Evolutionary conservation across 345 rosid species (phyloP).

Genomic region (Eucalyptus lansdowneana): DNA sequence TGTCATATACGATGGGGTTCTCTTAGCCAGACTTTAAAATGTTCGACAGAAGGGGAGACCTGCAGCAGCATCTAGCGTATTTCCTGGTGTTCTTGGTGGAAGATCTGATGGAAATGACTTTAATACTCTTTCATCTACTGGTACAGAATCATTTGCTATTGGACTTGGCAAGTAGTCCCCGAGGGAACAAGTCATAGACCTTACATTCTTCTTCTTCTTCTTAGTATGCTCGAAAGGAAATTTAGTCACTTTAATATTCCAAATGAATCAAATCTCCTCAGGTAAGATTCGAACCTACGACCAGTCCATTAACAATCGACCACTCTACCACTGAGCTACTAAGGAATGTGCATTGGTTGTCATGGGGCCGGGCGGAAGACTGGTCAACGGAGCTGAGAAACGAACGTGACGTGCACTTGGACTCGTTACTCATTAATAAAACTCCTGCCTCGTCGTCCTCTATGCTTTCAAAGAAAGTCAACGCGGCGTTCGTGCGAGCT

Average conservation of each 20-base stretch:
- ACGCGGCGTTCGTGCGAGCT: background rate
- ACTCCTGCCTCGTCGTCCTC: background rate
- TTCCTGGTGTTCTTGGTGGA: background rate
- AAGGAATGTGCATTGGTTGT: background rate
- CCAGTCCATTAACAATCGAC: too few species aligned
- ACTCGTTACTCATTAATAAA: background rate
- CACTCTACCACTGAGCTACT: accelerated
- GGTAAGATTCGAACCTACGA: too few species aligned
- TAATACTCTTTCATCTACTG: too few species aligned
- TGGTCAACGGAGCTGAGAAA: background rate
- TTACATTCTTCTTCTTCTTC: too few species aligned
- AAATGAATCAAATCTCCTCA: too few species aligned
- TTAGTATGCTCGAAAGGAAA: too few species aligned
- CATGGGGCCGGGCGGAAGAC: background rate
- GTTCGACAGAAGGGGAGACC: background rate
- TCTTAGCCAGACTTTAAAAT: background rate
- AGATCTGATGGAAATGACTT: too few species aligned
- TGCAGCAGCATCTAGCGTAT: accelerated
- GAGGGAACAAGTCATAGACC: too few species aligned
- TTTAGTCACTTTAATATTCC: too few species aligned
- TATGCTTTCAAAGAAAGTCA: background rate
- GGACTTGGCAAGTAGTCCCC: too few species aligned
- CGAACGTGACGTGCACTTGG: background rate
- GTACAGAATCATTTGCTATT: too few species aligned
- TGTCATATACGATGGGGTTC: accelerated